Percentiles rank a stretch among this genome's conserved stretches.
phyloP scores from a whole-genome alignment of 108 stramenopile species.

The Pseudonitzschia multiseries region DNA sequence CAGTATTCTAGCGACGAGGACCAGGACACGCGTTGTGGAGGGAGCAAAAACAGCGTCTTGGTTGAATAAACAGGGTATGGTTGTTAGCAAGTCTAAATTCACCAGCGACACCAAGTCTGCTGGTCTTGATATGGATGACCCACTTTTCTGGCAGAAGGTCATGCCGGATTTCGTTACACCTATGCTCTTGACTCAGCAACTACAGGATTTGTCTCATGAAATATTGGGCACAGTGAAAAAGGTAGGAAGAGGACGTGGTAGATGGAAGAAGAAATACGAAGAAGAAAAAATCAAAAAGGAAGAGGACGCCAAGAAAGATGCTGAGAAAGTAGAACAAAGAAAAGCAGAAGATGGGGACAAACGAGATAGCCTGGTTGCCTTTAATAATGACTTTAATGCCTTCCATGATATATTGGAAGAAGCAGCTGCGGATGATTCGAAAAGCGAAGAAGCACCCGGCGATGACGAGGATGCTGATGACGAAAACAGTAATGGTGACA shows the following conservation, averaged over 20 bases:
- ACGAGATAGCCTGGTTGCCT: conserved; percentile 12
- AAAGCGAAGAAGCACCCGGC: neutral
- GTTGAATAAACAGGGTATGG: conserved; percentile 86
- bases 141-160: conserved; percentile 93
- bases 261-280: conserved; percentile 37
- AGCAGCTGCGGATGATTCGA: conserved; percentile 11
- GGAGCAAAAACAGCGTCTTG: conserved; percentile 88
- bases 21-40: conserved; percentile 87
- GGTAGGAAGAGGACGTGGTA: conserved; percentile 47
- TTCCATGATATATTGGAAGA: conserved; percentile 14
- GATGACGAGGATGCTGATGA: conserved; percentile 5
- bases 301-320: conserved; percentile 16
- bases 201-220: conserved; percentile 53
- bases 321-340: conserved; percentile 23
- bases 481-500: conserved; percentile 15
- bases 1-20: conserved; percentile 81
- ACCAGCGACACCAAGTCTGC: conserved; percentile 65
- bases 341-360: conserved; percentile 9
- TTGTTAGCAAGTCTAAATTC: conserved; percentile 84
- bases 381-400: no score
- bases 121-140: conserved; percentile 85
- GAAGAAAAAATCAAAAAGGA: conserved; percentile 28
- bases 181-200: conserved; percentile 63
- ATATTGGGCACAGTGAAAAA: conserved; percentile 38
- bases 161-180: conserved; percentile 95